phyloP scores from a whole-genome alignment of 192 early-diverging fungal species.

The Rhizoclosmatium globosum region DNA sequence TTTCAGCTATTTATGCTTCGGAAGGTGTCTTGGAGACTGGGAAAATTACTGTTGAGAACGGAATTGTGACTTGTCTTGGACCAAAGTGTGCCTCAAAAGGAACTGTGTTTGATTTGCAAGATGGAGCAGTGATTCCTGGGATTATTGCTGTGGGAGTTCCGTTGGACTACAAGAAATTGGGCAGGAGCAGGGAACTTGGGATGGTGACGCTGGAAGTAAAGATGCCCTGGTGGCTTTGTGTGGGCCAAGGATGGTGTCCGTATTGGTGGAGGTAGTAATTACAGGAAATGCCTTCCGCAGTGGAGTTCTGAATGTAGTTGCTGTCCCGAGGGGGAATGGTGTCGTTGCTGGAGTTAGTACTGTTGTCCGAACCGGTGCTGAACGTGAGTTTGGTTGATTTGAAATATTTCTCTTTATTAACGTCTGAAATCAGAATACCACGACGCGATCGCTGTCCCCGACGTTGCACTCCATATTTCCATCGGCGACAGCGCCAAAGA shows the following conservation, averaged over 20 bases:
- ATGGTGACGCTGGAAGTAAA: conserved; percentile 57
- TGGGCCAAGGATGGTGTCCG: conserved; percentile 57
- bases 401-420: conserved; percentile 63
- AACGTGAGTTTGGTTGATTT: conserved; percentile 42
- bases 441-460: conserved; percentile 53
- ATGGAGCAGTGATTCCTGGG: conserved; percentile 67
- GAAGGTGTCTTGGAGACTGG: conserved; percentile 38
- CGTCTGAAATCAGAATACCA: conserved; percentile 60
- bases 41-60: conserved; percentile 62
- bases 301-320: conserved; percentile 68
- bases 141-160: conserved; percentile 55
- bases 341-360: conserved; percentile 70
- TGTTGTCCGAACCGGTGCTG: conserved; percentile 72
- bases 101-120: conserved; percentile 57
- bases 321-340: conserved; percentile 59
- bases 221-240: conserved; percentile 55
- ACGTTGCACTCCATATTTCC: conserved; percentile 67
- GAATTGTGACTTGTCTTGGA: conserved; percentile 60
- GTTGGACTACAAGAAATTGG: conserved; percentile 74
- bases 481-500: conserved; percentile 58
- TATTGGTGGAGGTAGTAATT: conserved; percentile 45
- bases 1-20: conserved; percentile 47
- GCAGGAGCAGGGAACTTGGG: conserved; percentile 62
- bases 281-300: conserved; percentile 43
- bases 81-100: conserved; percentile 23